A percentile compares a stretch with the other conserved stretches of the same genome.
Evolutionary conservation across 495 filamentous ascomycete genomes (phyloP).

Genomic region (Parachaetomium inaequale): DNA sequence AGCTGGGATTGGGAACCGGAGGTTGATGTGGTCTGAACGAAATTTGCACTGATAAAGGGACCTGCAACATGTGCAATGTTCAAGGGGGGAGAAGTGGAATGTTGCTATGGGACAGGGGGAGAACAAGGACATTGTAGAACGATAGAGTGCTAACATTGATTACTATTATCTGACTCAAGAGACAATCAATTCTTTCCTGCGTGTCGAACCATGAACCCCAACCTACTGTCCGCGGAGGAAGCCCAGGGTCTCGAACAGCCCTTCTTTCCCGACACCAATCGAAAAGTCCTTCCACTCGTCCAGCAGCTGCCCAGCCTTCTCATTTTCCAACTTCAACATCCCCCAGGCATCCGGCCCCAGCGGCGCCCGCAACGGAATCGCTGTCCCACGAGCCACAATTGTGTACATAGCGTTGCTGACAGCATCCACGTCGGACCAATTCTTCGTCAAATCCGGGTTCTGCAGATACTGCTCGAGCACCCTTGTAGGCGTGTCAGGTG

Average conservation of each 20-base stretch:
- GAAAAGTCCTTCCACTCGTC: conserved; percentile 38
- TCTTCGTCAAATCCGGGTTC: background rate
- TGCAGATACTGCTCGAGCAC: background rate
- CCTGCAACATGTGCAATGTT: too few relatives aligned
- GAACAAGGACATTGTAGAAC: too few relatives aligned
- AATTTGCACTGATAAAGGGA: too few relatives aligned
- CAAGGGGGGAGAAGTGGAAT: too few relatives aligned
- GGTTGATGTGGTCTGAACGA: background rate
- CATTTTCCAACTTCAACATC: conserved; percentile 35
- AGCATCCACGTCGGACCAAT: background rate
- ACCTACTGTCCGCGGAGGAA: background rate
- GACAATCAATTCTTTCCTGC: too few relatives aligned
- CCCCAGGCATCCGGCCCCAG: conserved; percentile 45
- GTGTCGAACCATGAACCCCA: background rate
- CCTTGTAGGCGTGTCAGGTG: conserved; percentile 29
- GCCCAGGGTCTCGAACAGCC: conserved; percentile 13
- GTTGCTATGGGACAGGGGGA: too few relatives aligned
- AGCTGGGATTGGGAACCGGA: too few relatives aligned
- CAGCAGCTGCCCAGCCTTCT: conserved; percentile 32
- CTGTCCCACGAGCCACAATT: conserved; percentile 20
- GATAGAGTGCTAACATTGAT: too few relatives aligned
- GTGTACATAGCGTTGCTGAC: background rate
- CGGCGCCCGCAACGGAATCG: conserved; percentile 44
- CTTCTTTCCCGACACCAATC: conserved; percentile 29
- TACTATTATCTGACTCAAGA: too few relatives aligned